Base-by-base conservation (phyloP, 2,329 filamentous ascomycete genomes). In the Diplodia mutila region DNA sequence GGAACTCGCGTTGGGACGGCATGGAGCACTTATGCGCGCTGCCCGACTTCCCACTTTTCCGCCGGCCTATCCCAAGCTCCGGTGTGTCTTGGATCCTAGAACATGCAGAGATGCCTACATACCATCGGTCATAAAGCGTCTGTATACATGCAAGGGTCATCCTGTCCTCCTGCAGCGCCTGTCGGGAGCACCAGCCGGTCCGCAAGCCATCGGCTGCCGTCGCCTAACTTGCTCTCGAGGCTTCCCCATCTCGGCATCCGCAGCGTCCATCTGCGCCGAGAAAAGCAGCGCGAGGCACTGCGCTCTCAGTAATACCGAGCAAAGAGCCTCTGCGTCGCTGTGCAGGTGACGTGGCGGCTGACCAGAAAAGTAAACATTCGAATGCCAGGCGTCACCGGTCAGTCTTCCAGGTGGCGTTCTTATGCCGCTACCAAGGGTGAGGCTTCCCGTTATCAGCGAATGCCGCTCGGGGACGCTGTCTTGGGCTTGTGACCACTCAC, bases 401-500 rank as follows among this genome's bases (percentile, higher is more conserved):
- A 37, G 21, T 21, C 27, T 25, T 9, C 46, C 25, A 27, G 3
- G 42, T 51, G 59, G 59, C 59, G 27, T 51, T 63, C 51, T 25
- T 42, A 25, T 59, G 18, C 59, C 48, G 21, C 64, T 67, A 67
- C 66, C 66, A 67, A 55, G 66, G 66, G 53, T 67, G 66, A 54
- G 66, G 66, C 66, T 67, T n/a, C 16, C 53, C 49, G 48, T n/a
- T n/a, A 57, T 67, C 65, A 67, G 65, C 65, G 55, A 51, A 27
- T 57, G 54, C 55, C n/a, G 46, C 42, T 53, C 16, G 48, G 32
- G 48, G 39, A 67, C 49, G 42, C 42, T n/a, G 29, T 51, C 46
- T 46, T n/a, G 53, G 27, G 52, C 64, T 54, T 42, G 51, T 65
- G 63, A 54, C 63, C 59, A 75, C 79, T 69, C 69, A 84, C 83